phyloP scores from a whole-genome alignment of 257 asterid species.

The Nicotiana sylvestris region DNA sequence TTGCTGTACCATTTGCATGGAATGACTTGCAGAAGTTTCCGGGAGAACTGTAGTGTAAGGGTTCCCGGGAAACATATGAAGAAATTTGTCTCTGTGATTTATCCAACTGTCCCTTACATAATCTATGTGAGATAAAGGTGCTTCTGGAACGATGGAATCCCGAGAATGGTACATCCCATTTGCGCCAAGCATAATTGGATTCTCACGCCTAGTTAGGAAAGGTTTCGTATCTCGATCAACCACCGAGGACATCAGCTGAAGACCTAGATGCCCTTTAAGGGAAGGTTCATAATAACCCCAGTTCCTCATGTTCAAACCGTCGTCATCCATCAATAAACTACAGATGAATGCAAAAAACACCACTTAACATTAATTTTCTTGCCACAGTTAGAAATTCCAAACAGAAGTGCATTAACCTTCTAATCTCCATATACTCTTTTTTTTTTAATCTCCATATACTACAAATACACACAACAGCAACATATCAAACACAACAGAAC shows the following conservation, averaged over 20 bases:
- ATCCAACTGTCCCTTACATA: slow-evolving; percentile 80
- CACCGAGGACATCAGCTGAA: slow-evolving; percentile 80
- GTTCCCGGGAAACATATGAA: slow-evolving; percentile 67
- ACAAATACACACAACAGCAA: slow-evolving; percentile 7
- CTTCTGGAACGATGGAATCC: slow-evolving; percentile 46
- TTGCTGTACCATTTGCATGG: slow-evolving; percentile 68
- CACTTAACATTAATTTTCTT: slow-evolving; percentile 17
- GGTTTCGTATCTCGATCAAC: slow-evolving; percentile 76
- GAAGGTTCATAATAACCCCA: slow-evolving; percentile 96
- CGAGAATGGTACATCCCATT: slow-evolving; percentile 64
- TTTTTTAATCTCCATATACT: neutral
- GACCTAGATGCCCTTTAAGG: slow-evolving; percentile 57
- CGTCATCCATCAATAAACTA: slow-evolving; percentile 66
- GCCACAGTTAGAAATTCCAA: slow-evolving; percentile 6
- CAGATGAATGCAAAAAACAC: slow-evolving; percentile 29
- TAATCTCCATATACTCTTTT: neutral
- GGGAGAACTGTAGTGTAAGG: slow-evolving; percentile 49
- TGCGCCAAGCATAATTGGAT: slow-evolving; percentile 51
- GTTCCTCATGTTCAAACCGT: slow-evolving; percentile 69
- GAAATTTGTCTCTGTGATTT: slow-evolving; percentile 68
- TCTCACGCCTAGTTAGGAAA: slow-evolving; percentile 52
- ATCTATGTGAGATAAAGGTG: slow-evolving; percentile 69
- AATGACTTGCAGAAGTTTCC: slow-evolving; percentile 58
- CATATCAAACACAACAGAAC: slow-evolving; percentile 7
- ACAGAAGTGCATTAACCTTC: slow-evolving; percentile 12